phyloP scores from a whole-genome alignment of 225 moss, liverwort and hornwort genomes.

The Sphagnum tenellum region DNA sequence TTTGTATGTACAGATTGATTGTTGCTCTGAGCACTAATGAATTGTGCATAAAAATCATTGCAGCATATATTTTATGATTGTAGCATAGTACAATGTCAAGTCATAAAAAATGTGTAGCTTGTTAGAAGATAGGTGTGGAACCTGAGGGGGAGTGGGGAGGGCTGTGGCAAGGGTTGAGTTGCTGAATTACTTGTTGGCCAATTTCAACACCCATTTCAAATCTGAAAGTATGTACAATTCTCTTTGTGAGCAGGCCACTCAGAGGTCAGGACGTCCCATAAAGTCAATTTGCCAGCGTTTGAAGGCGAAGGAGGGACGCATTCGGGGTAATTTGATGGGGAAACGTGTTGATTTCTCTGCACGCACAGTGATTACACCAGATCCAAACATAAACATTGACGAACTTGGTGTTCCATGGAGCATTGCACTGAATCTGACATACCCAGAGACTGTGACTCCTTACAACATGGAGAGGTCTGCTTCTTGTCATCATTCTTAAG shows the following conservation, averaged over 20 bases:
- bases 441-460: conserved; percentile 97
- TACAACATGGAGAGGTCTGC: conserved; percentile 97
- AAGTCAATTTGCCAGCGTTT: conserved; percentile 95
- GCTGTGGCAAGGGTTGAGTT: too few relatives aligned
- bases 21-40: too few relatives aligned
- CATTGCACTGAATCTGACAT: conserved; percentile 94
- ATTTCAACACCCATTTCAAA: too few relatives aligned
- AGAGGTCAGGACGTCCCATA: conserved; percentile 96
- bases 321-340: conserved; percentile 98
- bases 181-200: too few relatives aligned
- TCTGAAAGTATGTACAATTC: too few relatives aligned
- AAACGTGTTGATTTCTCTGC: conserved; percentile 99
- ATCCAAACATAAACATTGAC: conserved; percentile 99
- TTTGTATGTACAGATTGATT: too few relatives aligned
- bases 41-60: too few relatives aligned
- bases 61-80: too few relatives aligned
- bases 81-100: too few relatives aligned
- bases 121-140: too few relatives aligned
- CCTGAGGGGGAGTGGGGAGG: too few relatives aligned
- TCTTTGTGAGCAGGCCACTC: conserved; percentile 53
- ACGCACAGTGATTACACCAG: conserved; percentile 97
- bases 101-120: too few relatives aligned
- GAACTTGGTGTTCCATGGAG: conserved; percentile 99
- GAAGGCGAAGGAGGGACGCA: conserved; percentile 99
- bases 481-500: not conserved